Evolutionary conservation across 2,329 filamentous ascomycete species (phyloP).

Genomic region (Aspergillus pseudotamarii): DNA sequence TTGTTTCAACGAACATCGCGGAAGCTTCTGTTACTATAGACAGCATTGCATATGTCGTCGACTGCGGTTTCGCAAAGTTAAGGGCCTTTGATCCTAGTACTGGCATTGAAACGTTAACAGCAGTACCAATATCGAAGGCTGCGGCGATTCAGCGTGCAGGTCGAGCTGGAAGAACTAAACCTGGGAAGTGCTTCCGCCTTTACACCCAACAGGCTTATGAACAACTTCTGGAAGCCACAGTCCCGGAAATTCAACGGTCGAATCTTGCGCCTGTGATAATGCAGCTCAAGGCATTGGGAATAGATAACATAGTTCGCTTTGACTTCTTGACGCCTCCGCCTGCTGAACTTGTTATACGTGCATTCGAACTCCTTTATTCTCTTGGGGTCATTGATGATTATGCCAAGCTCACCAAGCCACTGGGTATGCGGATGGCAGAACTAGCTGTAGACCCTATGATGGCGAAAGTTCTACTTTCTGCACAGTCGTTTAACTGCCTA

Average conservation of each 20-base stretch:
- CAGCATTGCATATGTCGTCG: constrained; percentile 86
- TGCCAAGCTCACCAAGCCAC: constrained; percentile 82
- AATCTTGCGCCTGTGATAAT: constrained; percentile 87
- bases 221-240: constrained; percentile 68
- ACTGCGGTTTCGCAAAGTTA: constrained; percentile 88
- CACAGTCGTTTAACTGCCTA: constrained; percentile 74
- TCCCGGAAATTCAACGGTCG: constrained; percentile 89
- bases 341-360: constrained; percentile 79
- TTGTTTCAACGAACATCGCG: constrained; percentile 93
- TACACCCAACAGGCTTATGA: constrained; percentile 78
- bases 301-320: constrained; percentile 91
- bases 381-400: constrained; percentile 86
- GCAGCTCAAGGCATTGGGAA: constrained; percentile 91
- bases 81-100: constrained; percentile 81
- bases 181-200: constrained; percentile 91
- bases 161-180: constrained; percentile 81
- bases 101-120: constrained; percentile 84
- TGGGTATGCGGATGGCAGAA: constrained; percentile 92
- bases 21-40: constrained; percentile 95
- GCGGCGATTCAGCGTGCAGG: constrained; percentile 91
- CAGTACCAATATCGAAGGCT: constrained; percentile 82
- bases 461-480: constrained; percentile 80
- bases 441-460: constrained; percentile 95
- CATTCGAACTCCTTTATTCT: constrained; percentile 83
- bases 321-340: constrained; percentile 86